Evolutionary conservation across 108 stramenopile genomes (phyloP), one percentile per base, ranked within the genome.

Genomic region (Nitzschia sp.): DNA sequence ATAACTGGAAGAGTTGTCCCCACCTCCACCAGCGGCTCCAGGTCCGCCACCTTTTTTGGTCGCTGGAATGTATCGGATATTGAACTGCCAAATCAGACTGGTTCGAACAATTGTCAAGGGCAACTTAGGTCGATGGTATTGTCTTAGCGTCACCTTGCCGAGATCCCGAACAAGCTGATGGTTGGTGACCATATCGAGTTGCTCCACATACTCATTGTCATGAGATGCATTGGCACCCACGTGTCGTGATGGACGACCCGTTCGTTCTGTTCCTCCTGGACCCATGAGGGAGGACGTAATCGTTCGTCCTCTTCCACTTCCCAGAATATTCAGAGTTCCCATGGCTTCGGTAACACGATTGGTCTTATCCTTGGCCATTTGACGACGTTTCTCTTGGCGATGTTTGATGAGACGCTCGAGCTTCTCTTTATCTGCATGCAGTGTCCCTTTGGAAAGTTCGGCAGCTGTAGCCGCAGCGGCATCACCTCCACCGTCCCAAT

Each of bases 281-380:
- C 93, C 93, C 93, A 94, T 94, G 53, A 94, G 63, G 22, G 83
- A 84, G 52, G 81, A 83, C 0, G 93, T 94, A 72, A 94, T 91
- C 41, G 88, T 85, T 15, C 93, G 78, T 44, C 93, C 93, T 19
- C 84, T 83, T 26, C 93, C 93, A 29, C 81, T 76, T 7, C 82
- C 86, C 37, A 86, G 26, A 11, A 78, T 63, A 25, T 75, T 64
- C 43, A 94, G 59, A 6, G 90, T 82, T 22, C 79, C 83, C 87
- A 94, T 80, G 52, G 89, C 88, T 53, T 89, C 85, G 9, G 79
- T 89, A 22, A 94, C 84, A 69, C 93, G 90, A 76, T 73, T 83
- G 42, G 86, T 91, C 75, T 94, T 94, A 65, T 91, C 89, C 46
- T 80, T 88, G 42, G 90, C 93, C 88, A 91, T 89, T 75, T 88